These are phyloP conservation scores for Plenodomus lindquistii DNA, from an alignment of 2,329 filamentous ascomycete species.

Conservation along the genomic window DNA sequence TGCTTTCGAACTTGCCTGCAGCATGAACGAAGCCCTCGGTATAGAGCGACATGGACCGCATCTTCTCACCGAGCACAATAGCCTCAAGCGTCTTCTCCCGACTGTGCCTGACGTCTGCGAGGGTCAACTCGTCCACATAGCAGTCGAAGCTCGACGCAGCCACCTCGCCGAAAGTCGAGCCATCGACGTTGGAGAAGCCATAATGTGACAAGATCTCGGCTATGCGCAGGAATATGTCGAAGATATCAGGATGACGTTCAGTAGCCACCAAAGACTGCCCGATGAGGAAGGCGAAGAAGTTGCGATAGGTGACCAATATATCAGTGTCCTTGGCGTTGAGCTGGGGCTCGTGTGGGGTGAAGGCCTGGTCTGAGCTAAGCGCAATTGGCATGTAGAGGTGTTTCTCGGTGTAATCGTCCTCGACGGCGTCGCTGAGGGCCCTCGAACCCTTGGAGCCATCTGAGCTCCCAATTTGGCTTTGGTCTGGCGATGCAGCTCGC, in stretches of 20 bases:
- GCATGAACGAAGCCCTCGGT: conserved; percentile 91
- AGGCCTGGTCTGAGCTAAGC: conserved; percentile 55
- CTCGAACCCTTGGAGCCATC: conserved; percentile 54
- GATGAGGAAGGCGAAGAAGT: conserved; percentile 66
- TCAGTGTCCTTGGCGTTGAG: conserved; percentile 57
- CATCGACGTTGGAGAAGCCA: conserved; percentile 64
- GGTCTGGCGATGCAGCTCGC: conserved; percentile 37
- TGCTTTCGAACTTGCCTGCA: conserved; percentile 78
- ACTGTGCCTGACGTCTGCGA: conserved; percentile 80
- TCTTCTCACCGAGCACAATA: conserved; percentile 83
- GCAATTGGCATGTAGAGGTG: conserved; percentile 64
- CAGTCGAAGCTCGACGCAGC: conserved; percentile 68
- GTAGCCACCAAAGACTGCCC: conserved; percentile 65
- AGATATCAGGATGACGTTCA: conserved; percentile 57
- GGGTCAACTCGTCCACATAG: conserved; percentile 74
- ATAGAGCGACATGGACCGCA: conserved; percentile 81
- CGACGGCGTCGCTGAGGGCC: conserved; percentile 52
- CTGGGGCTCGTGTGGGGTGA: conserved; percentile 33
- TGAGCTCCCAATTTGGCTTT: conserved; percentile 41
- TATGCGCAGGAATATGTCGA: conserved; percentile 65
- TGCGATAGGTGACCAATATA: conserved; percentile 62
- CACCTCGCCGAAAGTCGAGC: conserved; percentile 66
- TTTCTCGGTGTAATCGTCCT: conserved; percentile 53
- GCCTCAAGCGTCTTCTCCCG: conserved; percentile 88
- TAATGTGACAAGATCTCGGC: conserved; percentile 60